Percentiles rank a stretch among this genome's conserved stretches.
Conservation (phyloP, 164 flowering plant species). For the Kalanchoe fedtschenkoi region DNA sequence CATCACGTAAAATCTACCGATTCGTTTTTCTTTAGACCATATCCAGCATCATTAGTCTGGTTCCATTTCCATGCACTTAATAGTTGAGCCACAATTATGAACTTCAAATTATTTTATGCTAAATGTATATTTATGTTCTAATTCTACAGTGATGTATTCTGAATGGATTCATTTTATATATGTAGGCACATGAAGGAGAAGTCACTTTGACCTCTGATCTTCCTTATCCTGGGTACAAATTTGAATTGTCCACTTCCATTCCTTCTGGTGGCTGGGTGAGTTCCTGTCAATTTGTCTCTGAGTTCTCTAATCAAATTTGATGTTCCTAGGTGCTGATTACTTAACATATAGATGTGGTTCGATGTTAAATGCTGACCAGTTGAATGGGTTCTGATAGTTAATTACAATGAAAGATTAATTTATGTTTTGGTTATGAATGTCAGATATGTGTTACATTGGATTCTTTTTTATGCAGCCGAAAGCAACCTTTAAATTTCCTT, state of each 20-base stretch:
- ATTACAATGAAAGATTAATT: too few relatives aligned
- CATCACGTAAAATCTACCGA: too few relatives aligned
- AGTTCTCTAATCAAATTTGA: neutral
- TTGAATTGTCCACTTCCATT: slow-evolving; percentile 61
- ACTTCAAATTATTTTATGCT: too few relatives aligned
- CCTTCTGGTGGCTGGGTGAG: slow-evolving; percentile 76
- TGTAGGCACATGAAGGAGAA: slow-evolving; percentile 74
- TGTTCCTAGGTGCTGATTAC: neutral
- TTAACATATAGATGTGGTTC: neutral
- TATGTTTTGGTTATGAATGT: neutral
- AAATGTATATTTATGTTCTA: too few relatives aligned
- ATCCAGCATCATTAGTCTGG: too few relatives aligned
- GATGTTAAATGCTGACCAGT: too few relatives aligned
- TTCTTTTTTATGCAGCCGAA: slow-evolving; percentile 52
- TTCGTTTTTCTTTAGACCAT: too few relatives aligned
- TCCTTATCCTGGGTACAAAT: slow-evolving; percentile 51
- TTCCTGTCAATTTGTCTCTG: neutral
- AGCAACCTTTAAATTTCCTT: slow-evolving; percentile 71
- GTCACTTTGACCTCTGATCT: slow-evolving; percentile 59
- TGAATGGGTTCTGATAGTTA: too few relatives aligned
- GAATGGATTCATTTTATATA: neutral
- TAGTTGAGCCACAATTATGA: too few relatives aligned
- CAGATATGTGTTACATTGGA: neutral
- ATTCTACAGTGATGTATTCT: too few relatives aligned
- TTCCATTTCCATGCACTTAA: too few relatives aligned